Base-by-base conservation (phyloP, 2,329 filamentous ascomycete species). In the Colletotrichum sp. region DNA sequence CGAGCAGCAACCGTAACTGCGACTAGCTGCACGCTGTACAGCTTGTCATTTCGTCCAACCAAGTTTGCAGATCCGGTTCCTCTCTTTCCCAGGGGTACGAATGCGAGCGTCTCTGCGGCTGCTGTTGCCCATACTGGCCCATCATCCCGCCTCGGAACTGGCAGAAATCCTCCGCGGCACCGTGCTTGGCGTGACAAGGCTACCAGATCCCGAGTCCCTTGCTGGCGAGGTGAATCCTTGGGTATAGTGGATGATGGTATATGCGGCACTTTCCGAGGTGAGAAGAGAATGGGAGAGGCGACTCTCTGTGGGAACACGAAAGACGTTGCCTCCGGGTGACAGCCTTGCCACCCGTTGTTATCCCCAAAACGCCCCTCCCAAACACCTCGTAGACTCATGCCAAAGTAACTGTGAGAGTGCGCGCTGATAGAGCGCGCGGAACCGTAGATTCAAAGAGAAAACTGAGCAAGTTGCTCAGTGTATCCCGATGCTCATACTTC, bases 401-500 rank as follows among this genome's bases (percentile, higher is more conserved):
- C 65, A 68, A 55, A 34, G 18, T 34, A 16, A 24, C 10, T 26
- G 10, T 55, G 18, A 59, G 26, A 34, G 13, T 59, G 21, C 66
- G 48, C 66, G 52, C 48, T n/a, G 14, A 7, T 48, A 6, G 4
- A 9, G 30, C n/a, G 68, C 68, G 28, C 72, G 36, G 7, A 24
- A 14, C 8, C 32, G 21, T 6, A 16, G 18, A 48, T 71, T 60
- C 59, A 18, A n/a, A 18, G 18, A 26, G 55, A 59, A 48, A 26
- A 21, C 32, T 16, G 71, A 28, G 39, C 18, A 16, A 14, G 24
- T 30, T 32, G 24, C 13, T 72, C n/a, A 55, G 36, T 48, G 43
- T 30, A 66, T 30, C 30, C 60, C 9, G n/a, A 14, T 48, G 7
- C n/a, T n/a, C 30, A 14, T 6, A 43, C n/a, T 36, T 82, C 81